Evolutionary conservation across 306 rosid species (phyloP).

Genomic region (Rosa persica): DNA sequence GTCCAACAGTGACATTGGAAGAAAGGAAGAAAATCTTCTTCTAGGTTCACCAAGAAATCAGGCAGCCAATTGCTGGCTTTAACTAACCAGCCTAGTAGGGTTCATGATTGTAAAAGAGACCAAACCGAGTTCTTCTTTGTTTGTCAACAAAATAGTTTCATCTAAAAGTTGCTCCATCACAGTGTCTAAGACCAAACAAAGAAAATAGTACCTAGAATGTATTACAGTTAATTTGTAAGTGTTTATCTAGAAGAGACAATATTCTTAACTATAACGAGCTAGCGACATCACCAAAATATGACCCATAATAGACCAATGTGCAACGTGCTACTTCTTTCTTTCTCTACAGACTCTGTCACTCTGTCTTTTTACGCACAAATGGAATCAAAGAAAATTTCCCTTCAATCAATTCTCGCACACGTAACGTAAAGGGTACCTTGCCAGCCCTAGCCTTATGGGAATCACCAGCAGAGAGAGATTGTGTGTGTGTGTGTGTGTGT

Average conservation of each 20-base stretch:
- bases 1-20: not conserved
- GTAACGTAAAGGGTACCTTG: not conserved
- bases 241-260: not conserved
- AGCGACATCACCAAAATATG: not conserved
- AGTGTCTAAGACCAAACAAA: not conserved
- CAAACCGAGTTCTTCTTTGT: not conserved
- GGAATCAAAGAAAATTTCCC: conserved; percentile 11
- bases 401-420: not conserved
- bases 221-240: no score
- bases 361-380: not conserved
- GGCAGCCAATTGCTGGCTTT: not conserved
- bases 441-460: not conserved
- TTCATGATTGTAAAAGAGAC: not conserved
- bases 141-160: not conserved
- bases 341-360: not conserved
- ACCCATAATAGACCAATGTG: not conserved
- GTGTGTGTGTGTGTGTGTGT: not conserved
- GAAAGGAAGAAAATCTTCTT: not conserved
- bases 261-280: not conserved
- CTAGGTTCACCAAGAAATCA: not conserved
- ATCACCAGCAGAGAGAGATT: not conserved
- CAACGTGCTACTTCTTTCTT: not conserved
- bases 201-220: not conserved
- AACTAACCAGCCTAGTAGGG: not conserved
- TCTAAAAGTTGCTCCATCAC: not conserved